Conservation (phyloP, 352 stramenopile genomes). For the Aphanomyces astaci region DNA sequence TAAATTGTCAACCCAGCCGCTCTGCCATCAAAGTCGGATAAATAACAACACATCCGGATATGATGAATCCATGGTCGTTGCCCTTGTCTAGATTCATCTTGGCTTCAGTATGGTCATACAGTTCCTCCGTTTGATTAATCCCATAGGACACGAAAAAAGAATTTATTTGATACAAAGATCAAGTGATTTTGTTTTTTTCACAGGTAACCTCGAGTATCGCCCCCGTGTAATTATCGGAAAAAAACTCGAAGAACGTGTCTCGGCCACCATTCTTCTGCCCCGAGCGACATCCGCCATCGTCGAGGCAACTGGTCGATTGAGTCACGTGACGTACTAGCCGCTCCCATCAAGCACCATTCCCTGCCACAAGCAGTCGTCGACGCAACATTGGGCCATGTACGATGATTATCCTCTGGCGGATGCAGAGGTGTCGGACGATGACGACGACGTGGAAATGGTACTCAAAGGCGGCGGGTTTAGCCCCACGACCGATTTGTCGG, state of each 20-base stretch:
- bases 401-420: not conserved
- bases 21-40: not conserved
- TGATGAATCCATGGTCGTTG: not conserved
- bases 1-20: too few species aligned
- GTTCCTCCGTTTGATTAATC: not conserved
- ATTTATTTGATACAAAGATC: not conserved
- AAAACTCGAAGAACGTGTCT: constrained; percentile 11
- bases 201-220: not conserved
- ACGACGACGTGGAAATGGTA: not conserved
- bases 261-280: not conserved
- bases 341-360: not conserved
- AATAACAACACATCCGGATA: not conserved
- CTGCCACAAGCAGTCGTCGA: not conserved
- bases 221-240: not conserved
- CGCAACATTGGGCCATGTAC: constrained; percentile 1
- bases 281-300: too few species aligned
- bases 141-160: not conserved
- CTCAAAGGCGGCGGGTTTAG: not conserved
- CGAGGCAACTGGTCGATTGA: not conserved
- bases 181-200: not conserved
- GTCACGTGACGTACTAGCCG: not conserved
- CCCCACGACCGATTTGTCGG: not conserved
- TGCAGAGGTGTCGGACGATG: not conserved
- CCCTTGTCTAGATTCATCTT: not conserved
- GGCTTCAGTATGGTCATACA: not conserved